Evolutionary conservation across 208 protist species (phyloP).

Genomic region (Crithidia thermophila): DNA sequence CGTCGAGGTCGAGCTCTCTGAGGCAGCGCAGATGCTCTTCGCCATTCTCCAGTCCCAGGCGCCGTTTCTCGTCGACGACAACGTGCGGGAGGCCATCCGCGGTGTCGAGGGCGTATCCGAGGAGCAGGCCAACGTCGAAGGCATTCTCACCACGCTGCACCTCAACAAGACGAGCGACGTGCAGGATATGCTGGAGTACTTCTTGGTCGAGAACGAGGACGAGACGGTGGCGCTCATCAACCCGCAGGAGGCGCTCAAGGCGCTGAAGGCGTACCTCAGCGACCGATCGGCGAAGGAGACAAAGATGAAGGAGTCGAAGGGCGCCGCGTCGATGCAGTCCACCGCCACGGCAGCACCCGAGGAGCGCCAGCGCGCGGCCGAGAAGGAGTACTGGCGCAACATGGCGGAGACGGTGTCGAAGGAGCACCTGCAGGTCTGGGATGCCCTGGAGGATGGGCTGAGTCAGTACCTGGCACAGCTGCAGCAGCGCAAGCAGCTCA

Average conservation of each 20-base stretch:
- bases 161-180: conserved; percentile 89
- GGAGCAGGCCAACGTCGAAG: conserved; percentile 88
- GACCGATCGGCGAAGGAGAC: conserved; percentile 47
- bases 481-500: conserved; percentile 82
- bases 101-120: conserved; percentile 72
- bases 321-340: conserved; percentile 13
- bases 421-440: conserved; percentile 87
- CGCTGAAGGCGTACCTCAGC: conserved; percentile 81
- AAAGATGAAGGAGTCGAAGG: conserved; percentile 13
- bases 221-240: conserved; percentile 74
- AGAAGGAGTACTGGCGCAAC: conserved; percentile 88
- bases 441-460: conserved; percentile 86
- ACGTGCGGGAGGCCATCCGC: conserved; percentile 70
- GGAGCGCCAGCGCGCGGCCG: conserved; percentile 49
- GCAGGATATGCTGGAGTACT: conserved; percentile 90
- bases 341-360: conserved; percentile 29
- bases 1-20: conserved; percentile 70
- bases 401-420: conserved; percentile 80
- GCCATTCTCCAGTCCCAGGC: conserved; percentile 86
- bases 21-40: conserved; percentile 82
- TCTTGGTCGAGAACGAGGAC: conserved; percentile 69
- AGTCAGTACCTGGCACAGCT: conserved; percentile 92
- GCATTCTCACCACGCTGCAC: conserved; percentile 93
- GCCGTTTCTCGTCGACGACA: conserved; percentile 88
- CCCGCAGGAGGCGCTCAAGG: conserved; percentile 84